Evolutionary conservation across 768 basidiomycete species (phyloP), one percentile per base, ranked within the genome.

Genomic region (Phylloporus rhodoxanthus): DNA sequence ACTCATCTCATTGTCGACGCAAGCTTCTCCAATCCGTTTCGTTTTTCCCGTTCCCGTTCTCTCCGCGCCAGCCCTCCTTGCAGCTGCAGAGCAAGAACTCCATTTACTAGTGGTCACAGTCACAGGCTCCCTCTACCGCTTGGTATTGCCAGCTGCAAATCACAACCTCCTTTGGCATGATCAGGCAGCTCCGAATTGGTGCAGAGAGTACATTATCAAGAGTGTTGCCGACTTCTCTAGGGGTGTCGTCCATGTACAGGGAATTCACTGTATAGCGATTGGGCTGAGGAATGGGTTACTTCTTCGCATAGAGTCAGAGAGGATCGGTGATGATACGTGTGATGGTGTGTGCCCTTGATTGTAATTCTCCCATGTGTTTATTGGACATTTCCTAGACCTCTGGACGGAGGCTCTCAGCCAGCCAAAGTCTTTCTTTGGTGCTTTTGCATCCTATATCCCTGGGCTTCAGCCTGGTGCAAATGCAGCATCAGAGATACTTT

Each of bases 21-120:
- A 80, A 55, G 70, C 82, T 2, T 72, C 77, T 28, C 82, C 89
- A 15, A 76, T 91, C 54, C 82, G 88, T 50, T 80, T 93, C 63
- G 74, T 87, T 55, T 89, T 91, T 57, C 88, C 89, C 32, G 80
- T 85, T 9, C 61, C 77, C 32, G 66, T 92, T 43, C 65, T 88
- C 23, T 74, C 83, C 11, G 70, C 75, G 42, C 89, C 91, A 3
- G 76, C 82, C 19, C 61, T 91, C 44, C 78, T 86, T 58, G 62
- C 82, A 15, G 73, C 66, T 45, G 60, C 67, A 5, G 58, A 67
- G 13, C 60, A 68, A 29, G 78, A 74, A 67, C 65, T 93, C 9
- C 85, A 90, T 60, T 65, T 94, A n/a, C 61, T 91, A 25, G 81
- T 78, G 0, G 75, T 86, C 21, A 86, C 88, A 0, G 66, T 71